Percentiles rank a stretch among this genome's conserved stretches.
These are phyloP conservation scores for Pittosporum tobira DNA, from an alignment of 129 eudicot genomes.

Conservation along the genomic window DNA sequence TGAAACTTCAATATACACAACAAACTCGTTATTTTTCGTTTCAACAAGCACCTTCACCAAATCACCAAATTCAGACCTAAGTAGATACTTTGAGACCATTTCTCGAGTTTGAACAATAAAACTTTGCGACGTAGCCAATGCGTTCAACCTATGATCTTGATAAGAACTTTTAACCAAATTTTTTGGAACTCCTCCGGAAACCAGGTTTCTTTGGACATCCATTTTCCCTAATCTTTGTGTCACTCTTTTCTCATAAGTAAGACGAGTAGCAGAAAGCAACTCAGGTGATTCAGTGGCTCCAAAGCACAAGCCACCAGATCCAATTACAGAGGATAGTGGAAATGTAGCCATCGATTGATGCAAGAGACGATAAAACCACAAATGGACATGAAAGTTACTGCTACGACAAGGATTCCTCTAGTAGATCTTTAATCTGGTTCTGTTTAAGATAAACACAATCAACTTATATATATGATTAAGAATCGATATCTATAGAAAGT, in stretches of 20 bases:
- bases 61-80: constrained; percentile 58
- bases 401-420: constrained; percentile 13
- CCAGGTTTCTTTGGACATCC: constrained; percentile 18
- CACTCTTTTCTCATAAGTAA: constrained; percentile 19
- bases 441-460: constrained; percentile 8
- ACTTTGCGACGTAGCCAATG: constrained; percentile 38
- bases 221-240: constrained; percentile 15
- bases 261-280: constrained; percentile 13
- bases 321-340: constrained; percentile 24
- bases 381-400: constrained; percentile 26
- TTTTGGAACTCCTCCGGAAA: constrained; percentile 17
- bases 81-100: constrained; percentile 38
- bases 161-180: constrained; percentile 14
- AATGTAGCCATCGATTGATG: constrained; percentile 36
- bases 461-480: not conserved
- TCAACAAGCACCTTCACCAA: constrained; percentile 64
- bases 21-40: constrained; percentile 34
- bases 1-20: constrained; percentile 46
- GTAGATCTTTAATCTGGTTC: constrained; percentile 12
- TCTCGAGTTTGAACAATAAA: constrained; percentile 29
- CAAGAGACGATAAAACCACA: constrained; percentile 7
- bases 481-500: not conserved
- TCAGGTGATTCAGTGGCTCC: constrained; percentile 26
- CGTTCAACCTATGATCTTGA: constrained; percentile 20
- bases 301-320: constrained; percentile 23